A percentile compares a stretch with the other conserved stretches of the same genome.
These are phyloP conservation scores for Lentinula sp. DNA, from an alignment of 768 basidiomycete species.

Conservation along the genomic window DNA sequence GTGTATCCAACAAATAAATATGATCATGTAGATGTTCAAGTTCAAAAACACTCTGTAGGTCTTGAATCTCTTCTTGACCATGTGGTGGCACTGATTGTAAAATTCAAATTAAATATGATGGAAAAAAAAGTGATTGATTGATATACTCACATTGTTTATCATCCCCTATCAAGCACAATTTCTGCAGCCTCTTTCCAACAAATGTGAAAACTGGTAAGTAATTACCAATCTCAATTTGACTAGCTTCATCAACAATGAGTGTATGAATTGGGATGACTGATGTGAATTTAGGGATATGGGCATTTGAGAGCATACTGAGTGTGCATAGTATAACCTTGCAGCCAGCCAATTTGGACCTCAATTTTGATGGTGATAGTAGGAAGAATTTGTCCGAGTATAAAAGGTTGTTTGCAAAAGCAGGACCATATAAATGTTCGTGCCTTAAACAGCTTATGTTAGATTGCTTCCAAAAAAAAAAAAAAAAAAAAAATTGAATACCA, in stretches of 20 bases:
- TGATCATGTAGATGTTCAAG: conserved; percentile 46
- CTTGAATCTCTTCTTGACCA: conserved; percentile 64
- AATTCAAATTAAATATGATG: not conserved
- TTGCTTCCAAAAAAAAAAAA: conserved; percentile 1
- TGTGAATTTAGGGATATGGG: conserved; percentile 24
- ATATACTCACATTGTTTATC: conserved; percentile 51
- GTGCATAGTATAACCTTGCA: conserved; percentile 69
- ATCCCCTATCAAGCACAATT: conserved; percentile 61
- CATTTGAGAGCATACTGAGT: conserved; percentile 64
- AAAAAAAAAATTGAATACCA: conserved; percentile 42
- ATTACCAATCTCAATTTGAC: conserved; percentile 44
- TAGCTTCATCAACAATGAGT: conserved; percentile 62
- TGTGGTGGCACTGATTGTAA: conserved; percentile 62
- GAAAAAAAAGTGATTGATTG: conserved; percentile 12
- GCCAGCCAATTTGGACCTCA: conserved; percentile 24
- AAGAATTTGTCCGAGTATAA: conserved; percentile 43
- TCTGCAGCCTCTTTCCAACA: conserved; percentile 34
- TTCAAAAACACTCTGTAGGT: conserved; percentile 75
- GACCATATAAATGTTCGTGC: conserved; percentile 74
- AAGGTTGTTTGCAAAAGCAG: conserved; percentile 35
- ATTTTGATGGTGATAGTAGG: conserved; percentile 11
- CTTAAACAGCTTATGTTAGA: conserved; percentile 33
- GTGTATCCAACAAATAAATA: conserved; percentile 59
- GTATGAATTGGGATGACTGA: conserved; percentile 34
- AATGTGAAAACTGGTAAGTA: conserved; percentile 27